These are phyloP conservation scores for Inonotus hispidus DNA, from an alignment of 1,284 basidiomycete genomes.

Conservation along the genomic window DNA sequence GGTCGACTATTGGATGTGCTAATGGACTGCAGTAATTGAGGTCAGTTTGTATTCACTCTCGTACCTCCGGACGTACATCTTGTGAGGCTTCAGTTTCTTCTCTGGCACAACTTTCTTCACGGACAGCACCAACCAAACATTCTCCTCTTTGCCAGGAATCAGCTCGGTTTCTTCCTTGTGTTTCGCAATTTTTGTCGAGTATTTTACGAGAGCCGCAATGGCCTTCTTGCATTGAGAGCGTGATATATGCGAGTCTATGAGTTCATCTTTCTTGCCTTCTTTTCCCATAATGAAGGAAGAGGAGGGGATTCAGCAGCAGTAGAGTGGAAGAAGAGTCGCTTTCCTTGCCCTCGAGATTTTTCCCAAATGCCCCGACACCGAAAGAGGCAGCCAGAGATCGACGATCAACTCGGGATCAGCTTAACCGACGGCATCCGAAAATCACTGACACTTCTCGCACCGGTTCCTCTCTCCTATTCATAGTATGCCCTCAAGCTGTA, in stretches of 20 bases:
- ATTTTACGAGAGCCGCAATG: slow-evolving; percentile 66
- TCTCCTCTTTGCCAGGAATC: slow-evolving; percentile 72
- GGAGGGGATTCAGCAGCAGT: background rate
- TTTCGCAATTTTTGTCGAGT: slow-evolving; percentile 60
- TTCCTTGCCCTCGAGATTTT: no score
- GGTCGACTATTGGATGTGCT: slow-evolving; percentile 79
- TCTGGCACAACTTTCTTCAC: slow-evolving; percentile 76
- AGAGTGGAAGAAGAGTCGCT: no score
- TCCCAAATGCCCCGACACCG: background rate
- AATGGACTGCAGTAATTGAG: slow-evolving; percentile 51
- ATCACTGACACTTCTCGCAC: background rate
- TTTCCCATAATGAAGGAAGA: background rate
- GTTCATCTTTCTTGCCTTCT: slow-evolving; percentile 27
- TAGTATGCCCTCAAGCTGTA: slow-evolving; percentile 18
- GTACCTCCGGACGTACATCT: slow-evolving; percentile 55
- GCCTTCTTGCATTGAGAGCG: slow-evolving; percentile 72
- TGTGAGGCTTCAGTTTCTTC: slow-evolving; percentile 75
- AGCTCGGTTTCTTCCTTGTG: slow-evolving; percentile 71
- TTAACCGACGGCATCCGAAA: background rate
- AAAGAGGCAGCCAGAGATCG: background rate
- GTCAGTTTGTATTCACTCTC: slow-evolving; percentile 12
- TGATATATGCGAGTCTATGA: slow-evolving; percentile 69
- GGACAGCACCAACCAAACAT: slow-evolving; percentile 82
- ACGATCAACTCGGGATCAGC: background rate
- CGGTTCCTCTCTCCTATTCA: background rate